A percentile compares a stretch with the other conserved stretches of the same genome.
These are phyloP conservation scores for Auriscalpium orientale DNA, from an alignment of 768 basidiomycete genomes.

Conservation along the genomic window DNA sequence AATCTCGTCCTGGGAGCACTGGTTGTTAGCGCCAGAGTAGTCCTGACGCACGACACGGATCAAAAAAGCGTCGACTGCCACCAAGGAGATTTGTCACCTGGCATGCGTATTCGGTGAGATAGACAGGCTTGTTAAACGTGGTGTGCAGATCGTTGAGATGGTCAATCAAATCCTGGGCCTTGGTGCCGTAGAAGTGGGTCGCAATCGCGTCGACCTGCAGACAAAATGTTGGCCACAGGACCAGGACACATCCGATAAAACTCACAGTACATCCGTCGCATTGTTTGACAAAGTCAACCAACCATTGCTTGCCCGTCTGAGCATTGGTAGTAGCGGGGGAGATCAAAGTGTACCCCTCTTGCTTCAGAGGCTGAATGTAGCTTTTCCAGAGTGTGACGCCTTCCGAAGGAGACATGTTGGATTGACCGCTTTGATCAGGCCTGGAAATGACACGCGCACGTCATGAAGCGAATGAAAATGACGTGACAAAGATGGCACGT, in stretches of 20 bases:
- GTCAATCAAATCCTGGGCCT: constrained; percentile 37
- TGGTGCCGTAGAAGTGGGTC: constrained; percentile 64
- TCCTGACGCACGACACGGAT: constrained; percentile 30
- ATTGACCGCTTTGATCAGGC: constrained; percentile 58
- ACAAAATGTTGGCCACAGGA: not conserved
- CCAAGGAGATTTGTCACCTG: constrained; percentile 27
- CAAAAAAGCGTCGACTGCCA: not conserved
- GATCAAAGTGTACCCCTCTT: constrained; percentile 48
- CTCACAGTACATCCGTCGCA: constrained; percentile 51
- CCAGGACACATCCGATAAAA: constrained; percentile 2
- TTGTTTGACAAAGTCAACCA: constrained; percentile 44
- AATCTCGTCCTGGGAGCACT: constrained; percentile 35
- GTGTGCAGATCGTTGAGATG: constrained; percentile 43
- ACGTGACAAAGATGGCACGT: constrained; percentile 21
- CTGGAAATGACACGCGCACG: constrained; percentile 30
- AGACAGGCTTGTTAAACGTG: constrained; percentile 38
- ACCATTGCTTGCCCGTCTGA: constrained; percentile 55
- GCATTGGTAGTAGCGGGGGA: constrained; percentile 65
- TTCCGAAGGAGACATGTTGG: constrained; percentile 44
- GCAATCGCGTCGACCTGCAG: constrained; percentile 48
- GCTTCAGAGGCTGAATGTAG: constrained; percentile 51
- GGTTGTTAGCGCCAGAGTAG: constrained; percentile 38
- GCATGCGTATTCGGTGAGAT: constrained; percentile 69
- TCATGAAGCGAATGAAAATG: constrained; percentile 20
- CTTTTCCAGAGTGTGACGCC: constrained; percentile 53